Conservation (phyloP, 331 rosid genomes). For the Cydonia oblonga region DNA sequence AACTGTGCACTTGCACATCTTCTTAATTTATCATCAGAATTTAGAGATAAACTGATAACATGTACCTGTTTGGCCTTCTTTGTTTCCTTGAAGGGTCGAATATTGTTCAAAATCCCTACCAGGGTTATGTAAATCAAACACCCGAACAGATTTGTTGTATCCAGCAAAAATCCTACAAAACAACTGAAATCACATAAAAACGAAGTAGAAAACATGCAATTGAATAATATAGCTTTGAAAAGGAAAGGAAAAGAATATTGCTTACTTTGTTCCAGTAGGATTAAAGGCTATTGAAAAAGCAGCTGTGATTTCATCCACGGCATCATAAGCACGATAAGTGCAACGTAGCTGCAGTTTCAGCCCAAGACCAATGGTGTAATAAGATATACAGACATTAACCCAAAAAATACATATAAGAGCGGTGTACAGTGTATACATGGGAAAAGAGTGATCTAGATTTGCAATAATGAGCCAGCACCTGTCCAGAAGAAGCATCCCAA, state of each 20-base stretch:
- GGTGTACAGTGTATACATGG: not conserved
- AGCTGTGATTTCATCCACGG: constrained; percentile 86
- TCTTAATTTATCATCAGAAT: not conserved
- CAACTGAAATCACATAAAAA: not conserved
- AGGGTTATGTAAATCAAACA: constrained; percentile 92
- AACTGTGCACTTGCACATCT: constrained; percentile 1
- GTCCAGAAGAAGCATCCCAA: constrained; percentile 90
- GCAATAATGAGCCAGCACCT: constrained; percentile 34
- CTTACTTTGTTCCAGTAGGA: constrained; percentile 86
- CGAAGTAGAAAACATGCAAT: not conserved
- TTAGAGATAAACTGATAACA: constrained; percentile 7
- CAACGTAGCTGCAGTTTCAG: constrained; percentile 73
- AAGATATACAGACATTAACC: constrained; percentile 4
- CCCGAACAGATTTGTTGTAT: constrained; percentile 79
- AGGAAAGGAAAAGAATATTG: not conserved
- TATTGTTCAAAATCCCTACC: constrained; percentile 71
- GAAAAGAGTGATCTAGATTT: not conserved
- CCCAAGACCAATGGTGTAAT: constrained; percentile 1
- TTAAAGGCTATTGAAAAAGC: constrained; percentile 89
- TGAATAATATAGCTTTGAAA: not conserved
- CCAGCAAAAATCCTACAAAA: constrained; percentile 81
- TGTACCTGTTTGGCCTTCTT: constrained; percentile 83
- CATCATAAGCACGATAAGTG: constrained; percentile 92
- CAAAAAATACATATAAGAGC: not conserved
- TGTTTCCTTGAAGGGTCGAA: constrained; percentile 68